These are phyloP conservation scores for Fusarium napiforme DNA, from an alignment of 2,329 filamentous ascomycete species.

Conservation along the genomic window DNA sequence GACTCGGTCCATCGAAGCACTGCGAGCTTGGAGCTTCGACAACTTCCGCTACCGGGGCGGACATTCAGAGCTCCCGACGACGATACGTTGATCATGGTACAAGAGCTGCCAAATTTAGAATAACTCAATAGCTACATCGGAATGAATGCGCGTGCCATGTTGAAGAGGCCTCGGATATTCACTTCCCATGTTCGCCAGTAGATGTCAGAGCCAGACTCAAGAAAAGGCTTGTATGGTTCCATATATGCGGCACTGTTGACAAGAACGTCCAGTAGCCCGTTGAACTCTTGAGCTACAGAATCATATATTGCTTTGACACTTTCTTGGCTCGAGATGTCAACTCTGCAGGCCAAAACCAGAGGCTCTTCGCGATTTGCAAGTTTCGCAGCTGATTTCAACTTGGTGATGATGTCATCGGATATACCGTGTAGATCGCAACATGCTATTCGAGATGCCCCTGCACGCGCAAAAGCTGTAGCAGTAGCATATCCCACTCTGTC, in stretches of 20 bases:
- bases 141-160: neutral
- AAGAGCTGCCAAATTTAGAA: rapidly evolving
- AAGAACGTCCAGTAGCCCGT: neutral
- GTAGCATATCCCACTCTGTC: neutral
- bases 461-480: neutral
- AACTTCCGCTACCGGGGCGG: neutral
- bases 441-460: neutral
- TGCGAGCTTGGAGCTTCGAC: neutral
- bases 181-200: neutral
- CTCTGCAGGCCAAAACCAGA: no score
- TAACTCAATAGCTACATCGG: neutral
- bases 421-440: neutral
- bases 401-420: neutral
- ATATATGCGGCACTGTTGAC: neutral
- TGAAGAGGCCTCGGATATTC: neutral
- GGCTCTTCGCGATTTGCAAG: no score
- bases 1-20: neutral
- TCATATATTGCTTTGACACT: no score
- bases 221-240: neutral
- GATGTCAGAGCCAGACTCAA: neutral
- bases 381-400: no score
- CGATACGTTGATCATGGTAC: neutral
- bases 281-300: rapidly evolving
- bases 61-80: neutral
- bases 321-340: no score